Base-by-base conservation (phyloP, 2,329 filamentous ascomycete genomes). In the Lecanosticta acicola region DNA sequence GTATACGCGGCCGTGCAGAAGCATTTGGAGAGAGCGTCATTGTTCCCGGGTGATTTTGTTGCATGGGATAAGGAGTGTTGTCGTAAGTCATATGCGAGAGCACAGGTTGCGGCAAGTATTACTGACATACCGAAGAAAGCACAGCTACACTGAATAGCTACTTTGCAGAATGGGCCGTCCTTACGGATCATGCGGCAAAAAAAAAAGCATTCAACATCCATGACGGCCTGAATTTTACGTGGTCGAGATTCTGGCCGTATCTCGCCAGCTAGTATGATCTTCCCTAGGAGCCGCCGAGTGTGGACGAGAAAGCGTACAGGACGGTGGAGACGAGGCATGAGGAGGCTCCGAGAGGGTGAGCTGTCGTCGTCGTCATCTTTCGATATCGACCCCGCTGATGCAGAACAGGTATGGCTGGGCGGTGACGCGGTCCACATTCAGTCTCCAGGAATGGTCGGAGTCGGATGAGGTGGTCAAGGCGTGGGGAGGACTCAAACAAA, bases 141-240 rank as follows among this genome's bases (percentile, higher is more conserved):
- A 68, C 62, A 4, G 71, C 70, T 3, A 62, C 65, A 59, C 51
- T 77, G 54, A 76, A 73, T 43, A 69, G 63, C 0, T 71, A 72
- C 46, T 64, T 77, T 26, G 65, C 65, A 10, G 72, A 75, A 54
- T 78, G 72, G 72, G 67, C 68, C 0, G 70, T 70, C 1, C 51
- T 77, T 24, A 62, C 63, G 0, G 53, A 53, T 1, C 63, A 68
- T 1, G 46, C 53, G 13, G 58, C 51, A 40, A 68, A 74, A 41
- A 68, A 74, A 41, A 55, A 77, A 55, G 67, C 64, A 3, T 76
- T 77, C 59, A 77, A 77, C 47, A 67, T 68, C 0, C 59, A 62
- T 32, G 72, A 78, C 41, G 69, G 67, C 4, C 62, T 62, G 17
- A 56, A 62, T 0, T 72, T 75, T 35, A 71, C 68, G 1, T 76